Evolutionary conservation across 2,329 filamentous ascomycete genomes (phyloP).

Genomic region (Taxawa tesnikishii): DNA sequence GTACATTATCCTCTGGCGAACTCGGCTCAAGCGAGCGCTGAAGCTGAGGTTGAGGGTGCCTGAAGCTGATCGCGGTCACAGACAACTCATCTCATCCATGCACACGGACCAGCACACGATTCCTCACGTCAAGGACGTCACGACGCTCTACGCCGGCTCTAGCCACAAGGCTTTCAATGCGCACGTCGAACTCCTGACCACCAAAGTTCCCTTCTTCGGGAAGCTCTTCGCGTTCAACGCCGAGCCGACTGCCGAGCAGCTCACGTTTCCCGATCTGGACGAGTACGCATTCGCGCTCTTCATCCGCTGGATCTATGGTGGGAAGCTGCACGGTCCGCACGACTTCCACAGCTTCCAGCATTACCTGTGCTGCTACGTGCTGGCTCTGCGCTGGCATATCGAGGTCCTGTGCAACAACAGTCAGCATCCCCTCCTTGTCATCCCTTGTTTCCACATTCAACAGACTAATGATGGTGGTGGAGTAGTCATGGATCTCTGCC

Average conservation of each 20-base stretch:
- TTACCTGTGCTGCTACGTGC: conserved; percentile 20
- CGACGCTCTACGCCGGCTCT: conserved; percentile 14
- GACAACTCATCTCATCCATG: conserved; percentile 6
- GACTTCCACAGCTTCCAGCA: conserved; percentile 22
- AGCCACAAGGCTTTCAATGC: conserved; percentile 15
- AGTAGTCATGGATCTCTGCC: conserved; percentile 20
- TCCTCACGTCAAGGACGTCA: conserved; percentile 4
- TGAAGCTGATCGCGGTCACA: too few species aligned
- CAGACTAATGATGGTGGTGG: too few species aligned
- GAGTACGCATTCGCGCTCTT: conserved; percentile 20
- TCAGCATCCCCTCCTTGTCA: conserved; percentile 6
- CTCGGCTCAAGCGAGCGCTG: too few species aligned
- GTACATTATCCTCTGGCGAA: conserved; percentile 1
- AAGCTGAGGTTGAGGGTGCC: too few species aligned
- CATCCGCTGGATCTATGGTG: conserved; percentile 17
- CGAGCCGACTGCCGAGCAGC: conserved; percentile 8
- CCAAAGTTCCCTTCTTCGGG: conserved; percentile 16
- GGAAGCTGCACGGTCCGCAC: conserved; percentile 16
- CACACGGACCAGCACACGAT: conserved; percentile 7
- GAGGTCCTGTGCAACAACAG: conserved; percentile 19
- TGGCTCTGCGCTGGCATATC: conserved; percentile 15
- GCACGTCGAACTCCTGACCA: conserved; percentile 13
- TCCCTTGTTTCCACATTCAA: too few species aligned
- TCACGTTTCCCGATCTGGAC: conserved; percentile 16
- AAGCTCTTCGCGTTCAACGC: conserved; percentile 10